Evolutionary conservation across 305 asterid genomes (phyloP), one percentile per base, ranked within the genome.

Genomic region (Salvia sclarea): DNA sequence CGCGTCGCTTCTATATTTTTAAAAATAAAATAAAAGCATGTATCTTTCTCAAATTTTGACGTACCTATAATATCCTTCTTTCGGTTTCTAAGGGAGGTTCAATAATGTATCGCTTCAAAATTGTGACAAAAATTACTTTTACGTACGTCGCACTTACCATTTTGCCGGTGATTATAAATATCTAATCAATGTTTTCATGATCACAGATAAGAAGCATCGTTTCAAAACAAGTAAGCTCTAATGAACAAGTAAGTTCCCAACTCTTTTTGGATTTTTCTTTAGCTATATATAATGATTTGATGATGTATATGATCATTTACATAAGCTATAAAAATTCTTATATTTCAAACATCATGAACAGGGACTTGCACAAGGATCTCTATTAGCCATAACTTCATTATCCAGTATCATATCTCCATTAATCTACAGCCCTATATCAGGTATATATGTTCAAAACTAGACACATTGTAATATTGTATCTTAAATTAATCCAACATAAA

Each of bases 331-430:
- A 5, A 30, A 5, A 12, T 3, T 48, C 18, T 60, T 18, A 18
- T 52, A 49, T 49, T 1, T 50, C 5, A 24, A 11, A 47, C 4
- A 22, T 3, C 17, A 41, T 13, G 45, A 61, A 44, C 56, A 74
- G 78, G 78, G 78, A 58, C 33, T 68, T 22, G 64, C 78, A 38
- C 74, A 68, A 16, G 78, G 78, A 43, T 41, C 70, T 54, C 54
- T 74, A n/a, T 68, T 74, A 28, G 74, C 45, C 61, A 54, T 74
- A 16, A 61, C 66, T 11, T 74, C 78, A 41, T 61, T 74, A 49
- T 61, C 74, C 40, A 21, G 63, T 33, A 11, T 74, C 24, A 0
- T 68, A 0, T 44, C 78, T 25, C 79, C 79, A 31, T 44, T 74
- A 16, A 25, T 74, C 30, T 74, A 2, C 16, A 74, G 79, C 37